These are phyloP conservation scores for Trichoderma sp. DNA, from an alignment of 2,329 filamentous ascomycete genomes.

Conservation along the genomic window DNA sequence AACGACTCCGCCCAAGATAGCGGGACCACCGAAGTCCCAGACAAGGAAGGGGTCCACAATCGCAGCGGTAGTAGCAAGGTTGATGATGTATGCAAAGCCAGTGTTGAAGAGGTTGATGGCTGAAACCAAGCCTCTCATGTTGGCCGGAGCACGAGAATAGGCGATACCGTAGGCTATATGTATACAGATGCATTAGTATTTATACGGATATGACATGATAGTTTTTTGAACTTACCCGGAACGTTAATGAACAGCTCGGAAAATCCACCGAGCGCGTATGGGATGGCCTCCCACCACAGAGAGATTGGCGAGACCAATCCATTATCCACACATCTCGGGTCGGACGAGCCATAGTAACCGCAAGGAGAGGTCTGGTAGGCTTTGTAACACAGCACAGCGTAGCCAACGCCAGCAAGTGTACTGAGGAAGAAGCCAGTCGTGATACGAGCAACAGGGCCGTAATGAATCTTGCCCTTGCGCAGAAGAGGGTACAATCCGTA, in stretches of 20 bases:
- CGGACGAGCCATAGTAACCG: slow-evolving; percentile 28
- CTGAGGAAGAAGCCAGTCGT: slow-evolving; percentile 53
- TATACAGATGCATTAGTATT: neutral
- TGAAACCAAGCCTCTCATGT: slow-evolving; percentile 51
- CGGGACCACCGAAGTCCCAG: slow-evolving; percentile 49
- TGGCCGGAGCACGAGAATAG: slow-evolving; percentile 46
- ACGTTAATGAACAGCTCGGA: neutral
- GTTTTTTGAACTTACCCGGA: neutral
- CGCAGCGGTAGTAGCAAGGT: slow-evolving; percentile 43
- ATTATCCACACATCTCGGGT: slow-evolving; percentile 21
- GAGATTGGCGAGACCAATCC: slow-evolving; percentile 25
- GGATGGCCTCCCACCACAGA: slow-evolving; percentile 27
- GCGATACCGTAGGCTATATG: neutral
- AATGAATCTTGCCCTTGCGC: slow-evolving; percentile 44
- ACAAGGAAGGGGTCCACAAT: slow-evolving; percentile 49
- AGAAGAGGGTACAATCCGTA: neutral
- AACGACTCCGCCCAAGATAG: slow-evolving; percentile 32
- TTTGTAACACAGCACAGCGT: slow-evolving; percentile 54
- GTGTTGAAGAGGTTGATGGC: slow-evolving; percentile 49
- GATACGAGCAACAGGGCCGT: slow-evolving; percentile 58
- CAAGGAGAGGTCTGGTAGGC: slow-evolving; percentile 57
- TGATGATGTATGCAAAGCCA: slow-evolving; percentile 45
- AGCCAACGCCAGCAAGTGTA: slow-evolving; percentile 52
- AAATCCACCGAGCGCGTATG: slow-evolving; percentile 26
- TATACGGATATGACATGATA: neutral